Conservation (phyloP, 306 rosid species). For the Cucumis hystrix region DNA sequence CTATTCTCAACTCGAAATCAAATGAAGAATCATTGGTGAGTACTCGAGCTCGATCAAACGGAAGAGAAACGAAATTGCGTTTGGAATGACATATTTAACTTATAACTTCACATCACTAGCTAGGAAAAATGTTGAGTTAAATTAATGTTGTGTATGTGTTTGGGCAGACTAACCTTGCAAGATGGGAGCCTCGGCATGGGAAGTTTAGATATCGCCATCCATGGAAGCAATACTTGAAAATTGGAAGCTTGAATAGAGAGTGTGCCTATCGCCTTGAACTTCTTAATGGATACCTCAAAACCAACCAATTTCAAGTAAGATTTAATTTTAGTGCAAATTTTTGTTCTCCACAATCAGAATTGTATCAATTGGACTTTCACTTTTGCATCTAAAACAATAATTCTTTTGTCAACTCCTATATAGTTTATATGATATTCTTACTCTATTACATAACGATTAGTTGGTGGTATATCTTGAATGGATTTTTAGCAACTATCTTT, state of each 20-base stretch:
- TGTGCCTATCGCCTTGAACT: slow-evolving; percentile 76
- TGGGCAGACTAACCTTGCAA: slow-evolving; percentile 59
- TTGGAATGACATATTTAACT: no score
- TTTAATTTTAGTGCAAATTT: neutral
- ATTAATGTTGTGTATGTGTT: neutral
- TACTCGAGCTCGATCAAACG: neutral
- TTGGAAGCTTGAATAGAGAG: slow-evolving; percentile 51
- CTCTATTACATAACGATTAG: no score
- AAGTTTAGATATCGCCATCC: slow-evolving; percentile 57
- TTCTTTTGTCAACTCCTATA: neutral
- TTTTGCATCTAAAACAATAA: neutral
- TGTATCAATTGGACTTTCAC: neutral
- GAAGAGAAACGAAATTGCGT: no score
- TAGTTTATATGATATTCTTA: no score
- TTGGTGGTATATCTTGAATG: no score
- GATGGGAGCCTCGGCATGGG: slow-evolving; percentile 95
- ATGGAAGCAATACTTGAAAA: slow-evolving; percentile 67
- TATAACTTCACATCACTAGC: no score
- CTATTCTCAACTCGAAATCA: neutral
- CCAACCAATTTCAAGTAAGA: slow-evolving; percentile 34
- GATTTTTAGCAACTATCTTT: no score
- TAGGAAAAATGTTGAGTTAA: neutral
- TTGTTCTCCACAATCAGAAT: neutral
- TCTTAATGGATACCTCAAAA: slow-evolving; percentile 24
- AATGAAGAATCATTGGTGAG: neutral